These are phyloP conservation scores for Ustanciosporium gigantosporum DNA, from an alignment of 1,284 basidiomycete genomes.

Conservation along the genomic window DNA sequence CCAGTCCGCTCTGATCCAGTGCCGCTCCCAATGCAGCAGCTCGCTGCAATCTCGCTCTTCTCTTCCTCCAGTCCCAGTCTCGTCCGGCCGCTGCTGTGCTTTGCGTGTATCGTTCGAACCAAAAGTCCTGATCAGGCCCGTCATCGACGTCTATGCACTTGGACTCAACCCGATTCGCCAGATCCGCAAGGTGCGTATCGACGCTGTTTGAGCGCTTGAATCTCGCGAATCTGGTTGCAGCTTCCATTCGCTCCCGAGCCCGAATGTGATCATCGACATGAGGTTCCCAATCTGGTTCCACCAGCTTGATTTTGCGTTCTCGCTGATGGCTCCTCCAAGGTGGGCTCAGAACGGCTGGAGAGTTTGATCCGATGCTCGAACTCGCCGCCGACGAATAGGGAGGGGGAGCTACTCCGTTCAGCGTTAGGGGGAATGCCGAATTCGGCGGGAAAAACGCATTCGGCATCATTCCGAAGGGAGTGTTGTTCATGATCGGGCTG, in stretches of 20 bases:
- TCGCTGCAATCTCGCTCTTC: slow-evolving; percentile 25
- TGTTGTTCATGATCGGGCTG: background rate
- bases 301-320: slow-evolving; percentile 19
- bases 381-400: slow-evolving; percentile 5
- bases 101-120: slow-evolving; percentile 57
- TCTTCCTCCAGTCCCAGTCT: slow-evolving; percentile 57
- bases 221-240: slow-evolving; percentile 19
- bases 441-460: background rate
- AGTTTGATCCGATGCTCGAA: too few species aligned
- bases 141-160: background rate
- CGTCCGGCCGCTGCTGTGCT: slow-evolving; percentile 54
- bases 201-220: slow-evolving; percentile 1
- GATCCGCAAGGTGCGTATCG: background rate
- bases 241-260: slow-evolving; percentile 49
- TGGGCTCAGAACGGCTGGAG: background rate
- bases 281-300: slow-evolving; percentile 54
- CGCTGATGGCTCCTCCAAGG: background rate
- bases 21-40: slow-evolving; percentile 26
- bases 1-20: slow-evolving; percentile 10
- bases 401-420: slow-evolving; percentile 8
- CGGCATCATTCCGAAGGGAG: background rate
- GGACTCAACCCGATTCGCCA: background rate
- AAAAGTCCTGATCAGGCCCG: slow-evolving; percentile 42
- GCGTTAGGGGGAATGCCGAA: background rate
- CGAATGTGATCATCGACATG: slow-evolving; percentile 45